Base-by-base conservation (phyloP, 805 yeast genomes). In the Millerozyma miso region DNA sequence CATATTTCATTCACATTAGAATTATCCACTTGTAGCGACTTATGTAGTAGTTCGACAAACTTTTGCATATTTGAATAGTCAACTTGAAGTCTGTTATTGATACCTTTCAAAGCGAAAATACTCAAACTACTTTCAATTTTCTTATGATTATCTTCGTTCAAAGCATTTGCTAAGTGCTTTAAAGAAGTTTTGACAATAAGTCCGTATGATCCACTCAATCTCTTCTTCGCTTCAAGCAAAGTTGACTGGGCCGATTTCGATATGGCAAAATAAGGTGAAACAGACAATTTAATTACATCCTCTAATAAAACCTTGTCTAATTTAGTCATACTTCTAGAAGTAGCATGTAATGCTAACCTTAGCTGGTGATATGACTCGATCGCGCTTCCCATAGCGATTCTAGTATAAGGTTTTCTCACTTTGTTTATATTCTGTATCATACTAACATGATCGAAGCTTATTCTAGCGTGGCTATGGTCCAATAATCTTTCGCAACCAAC, bases 321-420 rank as follows among this genome's bases (percentile, higher is more conserved):
- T 5, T 73, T 76, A 0, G 88, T 77, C 53, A 87, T 86, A 4
- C 81, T 67, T 47, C 96, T 73, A 3, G 85, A 80, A 0, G 91
- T 84, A 0, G 88, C 76, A 52, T 83, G 87, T 31, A 86, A 71
- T 1, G 80, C 68, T 19, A 84, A 77, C 51, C 98, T 76, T 50
- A 85, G 81, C 58, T 79, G 78, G 50, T 90, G 97, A 48, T 80
- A 85, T 13, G 81, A 67, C 42, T 81, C 85, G 12, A 88, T 70
- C 42, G 95, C 74, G 0, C 86, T 78, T 2, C 86, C 95, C n/a
- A 88, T 58, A 1, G 85, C 75, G 0, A 87, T 74, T 55, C 97
- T 79, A 0, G 98, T 89, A 49, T 72, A 83, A 1, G 89, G 87
- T 45, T 83, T 81, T 4, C 79, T 65, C 16, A 79, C 60, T 35